Evolutionary conservation across 2,329 filamentous ascomycete genomes (phyloP).

Genomic region (Pseudogymnoascus sp.): DNA sequence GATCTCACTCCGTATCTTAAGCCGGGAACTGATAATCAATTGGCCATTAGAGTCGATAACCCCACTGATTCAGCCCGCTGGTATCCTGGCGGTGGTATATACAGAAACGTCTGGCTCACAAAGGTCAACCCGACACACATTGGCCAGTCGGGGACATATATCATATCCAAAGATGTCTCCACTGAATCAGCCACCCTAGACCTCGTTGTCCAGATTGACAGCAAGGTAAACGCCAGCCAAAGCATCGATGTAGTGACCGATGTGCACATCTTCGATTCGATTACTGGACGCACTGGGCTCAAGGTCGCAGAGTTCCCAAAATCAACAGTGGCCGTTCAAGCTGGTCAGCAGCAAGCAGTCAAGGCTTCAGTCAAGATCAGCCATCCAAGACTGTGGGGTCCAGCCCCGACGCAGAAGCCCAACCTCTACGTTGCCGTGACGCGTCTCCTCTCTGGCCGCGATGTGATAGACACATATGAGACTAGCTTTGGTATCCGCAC

Average conservation of each 20-base stretch:
- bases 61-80: constrained; percentile 40
- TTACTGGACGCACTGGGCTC: constrained; percentile 21
- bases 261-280: constrained; percentile 32
- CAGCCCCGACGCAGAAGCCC: constrained; percentile 36
- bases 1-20: constrained; percentile 39
- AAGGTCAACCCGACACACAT: constrained; percentile 40
- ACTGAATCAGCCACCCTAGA: constrained; percentile 36
- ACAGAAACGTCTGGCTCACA: constrained; percentile 47
- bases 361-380: constrained; percentile 25
- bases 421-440: constrained; percentile 42
- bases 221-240: constrained; percentile 22
- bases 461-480: constrained; percentile 36
- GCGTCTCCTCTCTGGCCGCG: constrained; percentile 24
- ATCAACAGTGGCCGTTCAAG: constrained; percentile 23
- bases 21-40: constrained; percentile 30
- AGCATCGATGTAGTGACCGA: constrained; percentile 34
- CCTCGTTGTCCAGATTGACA: constrained; percentile 39
- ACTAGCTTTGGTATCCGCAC: constrained; percentile 43
- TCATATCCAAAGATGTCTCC: constrained; percentile 40
- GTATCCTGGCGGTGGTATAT: constrained; percentile 47
- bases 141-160: constrained; percentile 40
- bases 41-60: constrained; percentile 46
- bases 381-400: constrained; percentile 40
- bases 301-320: constrained; percentile 31
- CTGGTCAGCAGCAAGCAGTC: constrained; percentile 26